These are phyloP conservation scores for Pseudopithomyces maydicus DNA, from an alignment of 2,329 filamentous ascomycete species.

Conservation along the genomic window DNA sequence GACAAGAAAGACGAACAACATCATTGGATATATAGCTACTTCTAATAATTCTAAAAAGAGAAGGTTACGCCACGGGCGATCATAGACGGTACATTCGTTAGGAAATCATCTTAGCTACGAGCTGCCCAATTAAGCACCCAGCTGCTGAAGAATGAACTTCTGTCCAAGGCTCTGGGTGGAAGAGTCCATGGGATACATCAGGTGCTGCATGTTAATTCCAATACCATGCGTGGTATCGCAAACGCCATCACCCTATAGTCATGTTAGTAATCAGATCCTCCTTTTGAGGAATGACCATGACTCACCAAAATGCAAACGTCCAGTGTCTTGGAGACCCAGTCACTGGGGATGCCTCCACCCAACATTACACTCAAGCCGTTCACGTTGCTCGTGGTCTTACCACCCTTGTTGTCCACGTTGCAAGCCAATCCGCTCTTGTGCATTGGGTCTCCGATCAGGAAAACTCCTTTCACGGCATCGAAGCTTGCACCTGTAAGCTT, in stretches of 20 bases:
- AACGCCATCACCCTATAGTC: conserved; percentile 40
- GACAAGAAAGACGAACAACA: not conserved
- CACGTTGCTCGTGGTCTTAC: conserved; percentile 38
- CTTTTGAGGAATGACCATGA: not conserved
- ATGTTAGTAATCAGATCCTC: not conserved
- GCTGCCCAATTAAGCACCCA: not conserved
- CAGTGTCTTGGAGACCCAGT: conserved; percentile 43
- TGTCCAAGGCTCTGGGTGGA: conserved; percentile 37
- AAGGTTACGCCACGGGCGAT: not conserved
- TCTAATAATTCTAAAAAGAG: not conserved
- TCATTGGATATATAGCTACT: not conserved
- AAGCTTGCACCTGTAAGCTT: conserved; percentile 37
- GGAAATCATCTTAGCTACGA: no score
- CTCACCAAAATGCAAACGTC: conserved; percentile 45
- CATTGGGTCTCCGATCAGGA: conserved; percentile 41
- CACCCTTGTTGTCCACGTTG: conserved; percentile 44
- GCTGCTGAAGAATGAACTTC: conserved; percentile 23
- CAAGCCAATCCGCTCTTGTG: conserved; percentile 39
- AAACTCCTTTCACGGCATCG: conserved; percentile 44
- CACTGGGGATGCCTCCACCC: conserved; percentile 24
- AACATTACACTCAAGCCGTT: conserved; percentile 23
- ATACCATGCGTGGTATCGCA: conserved; percentile 41
- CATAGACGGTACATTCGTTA: not conserved
- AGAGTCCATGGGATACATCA: conserved; percentile 31
- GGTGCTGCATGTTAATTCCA: conserved; percentile 38